Evolutionary conservation across 2,329 filamentous ascomycete genomes (phyloP).

Genomic region (Mycosphaerella arachidis): DNA sequence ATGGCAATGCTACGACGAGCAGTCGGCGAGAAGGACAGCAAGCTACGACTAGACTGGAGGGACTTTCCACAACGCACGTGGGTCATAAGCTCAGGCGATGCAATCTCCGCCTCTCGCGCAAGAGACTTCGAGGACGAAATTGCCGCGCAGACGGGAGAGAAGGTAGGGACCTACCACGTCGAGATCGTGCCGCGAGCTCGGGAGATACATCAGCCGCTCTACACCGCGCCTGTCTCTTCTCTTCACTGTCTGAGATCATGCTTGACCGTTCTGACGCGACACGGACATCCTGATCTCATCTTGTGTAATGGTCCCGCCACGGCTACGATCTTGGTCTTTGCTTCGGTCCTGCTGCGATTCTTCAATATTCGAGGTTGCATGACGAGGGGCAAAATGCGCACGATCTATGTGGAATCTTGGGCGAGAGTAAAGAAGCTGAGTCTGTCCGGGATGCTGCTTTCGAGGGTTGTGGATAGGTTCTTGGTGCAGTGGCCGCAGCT

Average conservation of each 20-base stretch:
- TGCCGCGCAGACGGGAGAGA: constrained; percentile 1
- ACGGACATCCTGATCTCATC: constrained; percentile 65
- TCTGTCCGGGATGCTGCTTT: constrained; percentile 73
- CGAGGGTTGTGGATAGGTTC: constrained; percentile 68
- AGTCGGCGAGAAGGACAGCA: constrained; percentile 35
- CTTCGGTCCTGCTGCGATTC: constrained; percentile 53
- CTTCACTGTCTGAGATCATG: constrained; percentile 62
- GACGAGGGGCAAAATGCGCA: constrained; percentile 56
- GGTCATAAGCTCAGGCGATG: constrained; percentile 71
- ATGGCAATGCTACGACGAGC: constrained; percentile 70
- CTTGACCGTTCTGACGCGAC: constrained; percentile 48
- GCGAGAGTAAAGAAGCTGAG: constrained; percentile 79
- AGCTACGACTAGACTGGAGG: constrained; percentile 36
- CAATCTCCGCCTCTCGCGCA: constrained; percentile 61
- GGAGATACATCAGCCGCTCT: constrained; percentile 72
- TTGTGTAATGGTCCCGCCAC: constrained; percentile 87
- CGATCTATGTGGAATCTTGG: constrained; percentile 89
- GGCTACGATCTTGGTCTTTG: constrained; percentile 68
- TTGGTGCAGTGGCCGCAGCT: constrained; percentile 75
- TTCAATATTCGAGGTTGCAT: constrained; percentile 38
- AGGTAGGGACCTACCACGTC: constrained; percentile 54
- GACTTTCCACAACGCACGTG: constrained; percentile 68
- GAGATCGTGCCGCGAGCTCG: constrained; percentile 70
- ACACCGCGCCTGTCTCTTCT: constrained; percentile 66
- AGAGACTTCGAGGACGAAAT: constrained; percentile 56